Base-by-base conservation (phyloP, 1,284 basidiomycete genomes). In the Phaffia rhodozyma region DNA sequence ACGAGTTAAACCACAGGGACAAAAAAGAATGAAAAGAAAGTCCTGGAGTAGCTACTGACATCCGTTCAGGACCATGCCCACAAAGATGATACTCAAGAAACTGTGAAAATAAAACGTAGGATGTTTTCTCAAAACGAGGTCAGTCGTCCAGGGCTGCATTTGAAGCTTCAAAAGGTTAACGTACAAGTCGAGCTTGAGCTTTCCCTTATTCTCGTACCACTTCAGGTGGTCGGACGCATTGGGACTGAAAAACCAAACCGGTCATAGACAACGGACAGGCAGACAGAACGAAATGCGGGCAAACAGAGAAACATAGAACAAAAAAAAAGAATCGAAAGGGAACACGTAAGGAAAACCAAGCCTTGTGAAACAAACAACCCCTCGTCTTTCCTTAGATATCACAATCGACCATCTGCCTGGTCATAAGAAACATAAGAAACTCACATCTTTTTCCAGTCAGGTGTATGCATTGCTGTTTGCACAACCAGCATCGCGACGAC, bases 61-160 rank as follows among this genome's bases (percentile, higher is more conserved):
- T 60, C 76, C 76, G 61, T 77, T 77, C 23, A 77, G 68, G 49
- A 76, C 61, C 73, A 76, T 74, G 51, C 76, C 76, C n/a, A 76
- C 71, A 53, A 74, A 75, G 69, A 77, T 74, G 69, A 76, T 72
- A 63, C 72, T 73, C 67, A 76, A 54, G 65, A 76, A 77, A 68
- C 74, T 76, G 27, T 1, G 30, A 3, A 23, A 11, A 34, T 13
- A 13, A 0, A 38, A 29, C 4, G 21, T n/a, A 23, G 43, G 5
- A 53, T 23, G 21, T 18, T n/a, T n/a, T n/a, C n/a, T 21, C 16
- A 47, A 38, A 21, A 50, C 5, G 23, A 49, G n/a, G 32, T 18
- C 23, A 38, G 4, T 23, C 25, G 9, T 7, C 2, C 7, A 11
- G 13, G 9, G 4, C 32, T 34, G n/a, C 32, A 34, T 34, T 34